Evolutionary conservation across 2,329 filamentous ascomycete species (phyloP), one percentile per base, ranked within the genome.

Genomic region (Talaromyces albobiverticillius): DNA sequence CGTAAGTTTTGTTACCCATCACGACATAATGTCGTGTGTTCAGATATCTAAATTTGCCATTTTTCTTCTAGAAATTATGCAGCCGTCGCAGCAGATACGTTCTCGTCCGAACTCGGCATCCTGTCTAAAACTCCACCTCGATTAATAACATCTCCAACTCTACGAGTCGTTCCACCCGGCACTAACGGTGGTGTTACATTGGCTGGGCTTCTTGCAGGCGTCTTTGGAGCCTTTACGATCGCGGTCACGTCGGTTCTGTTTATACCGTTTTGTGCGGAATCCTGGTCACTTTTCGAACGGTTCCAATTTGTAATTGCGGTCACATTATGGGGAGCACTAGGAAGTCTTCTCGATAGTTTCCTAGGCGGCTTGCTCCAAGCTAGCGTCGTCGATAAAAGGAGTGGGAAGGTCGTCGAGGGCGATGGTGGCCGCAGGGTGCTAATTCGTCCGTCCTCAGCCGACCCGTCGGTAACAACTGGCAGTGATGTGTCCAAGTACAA

Each of bases 101-200:
- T 96, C 69, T 92, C 89, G 54, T 96, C 91, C 10, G 94, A 99
- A 75, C 84, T 99, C 18, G 94, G 94, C 13, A 99, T 99, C 54
- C 79, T 99, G 11, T 88, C 92, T 6, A 83, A 80, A 56, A 81
- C 81, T 22, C 76, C 83, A 42, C 94, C 94, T 8, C 85, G 92
- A 32, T 82, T 99, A 34, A 93, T 99, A 67, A 96, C 90, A 3
- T 92, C 89, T 13, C 84, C 81, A 14, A 84, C 75, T 4, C 80
- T 94, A 64, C 86, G 88, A 56, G 81, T 83, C 59, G 94, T 97
- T 0, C 92, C 94, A 0, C 87, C 83, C 1, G 94, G 94, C 47
- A 97, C 94, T 40, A 99, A 99, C 67, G 94, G 94, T 29, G 94
- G 93, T 14, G 89, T 99, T 8, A 95, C 90, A 0, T 62, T 84